Evolutionary conservation across 2,329 filamentous ascomycete species (phyloP).

Genomic region (Lasiodiplodia theobromae): DNA sequence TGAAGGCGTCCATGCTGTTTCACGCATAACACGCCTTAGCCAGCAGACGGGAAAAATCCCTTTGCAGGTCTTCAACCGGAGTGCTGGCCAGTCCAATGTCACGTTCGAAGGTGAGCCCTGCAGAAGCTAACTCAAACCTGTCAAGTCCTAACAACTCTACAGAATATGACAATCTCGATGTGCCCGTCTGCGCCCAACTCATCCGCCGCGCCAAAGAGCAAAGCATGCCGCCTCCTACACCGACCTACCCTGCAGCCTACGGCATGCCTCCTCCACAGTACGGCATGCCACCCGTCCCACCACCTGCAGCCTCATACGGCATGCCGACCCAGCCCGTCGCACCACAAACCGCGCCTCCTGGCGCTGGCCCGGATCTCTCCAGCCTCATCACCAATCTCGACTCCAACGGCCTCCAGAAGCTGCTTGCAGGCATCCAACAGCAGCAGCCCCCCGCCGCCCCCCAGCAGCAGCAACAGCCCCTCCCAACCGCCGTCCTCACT

Average conservation of each 20-base stretch:
- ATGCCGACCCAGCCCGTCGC: slow-evolving; percentile 44
- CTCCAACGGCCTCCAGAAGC: slow-evolving; percentile 71
- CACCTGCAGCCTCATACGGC: slow-evolving; percentile 40
- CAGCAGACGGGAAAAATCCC: slow-evolving; percentile 75
- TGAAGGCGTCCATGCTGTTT: slow-evolving; percentile 87
- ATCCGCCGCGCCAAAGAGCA: slow-evolving; percentile 72
- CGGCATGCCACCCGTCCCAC: slow-evolving; percentile 36
- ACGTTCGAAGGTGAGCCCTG: slow-evolving; percentile 70
- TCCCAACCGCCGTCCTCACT: slow-evolving; percentile 1
- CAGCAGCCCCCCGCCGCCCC: slow-evolving; percentile 46
- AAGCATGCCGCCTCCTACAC: slow-evolving; percentile 42
- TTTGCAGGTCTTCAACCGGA: slow-evolving; percentile 85
- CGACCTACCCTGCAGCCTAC: slow-evolving; percentile 41
- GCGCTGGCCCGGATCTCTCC: slow-evolving; percentile 60
- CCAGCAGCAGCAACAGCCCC: slow-evolving; percentile 39
- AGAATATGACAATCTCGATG: slow-evolving; percentile 86
- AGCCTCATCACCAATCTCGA: slow-evolving; percentile 73
- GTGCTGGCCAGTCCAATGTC: slow-evolving; percentile 74
- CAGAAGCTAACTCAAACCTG: slow-evolving; percentile 25
- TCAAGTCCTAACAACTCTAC: slow-evolving; percentile 34
- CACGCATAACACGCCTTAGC: slow-evolving; percentile 42
- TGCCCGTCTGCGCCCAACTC: slow-evolving; percentile 79
- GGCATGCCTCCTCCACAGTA: slow-evolving; percentile 38
- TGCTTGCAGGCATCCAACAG: slow-evolving; percentile 61
- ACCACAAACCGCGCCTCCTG: slow-evolving; percentile 30